Evolutionary conservation across 2,329 filamentous ascomycete species (phyloP).

Genomic region (Neofusicoccum laricinum): DNA sequence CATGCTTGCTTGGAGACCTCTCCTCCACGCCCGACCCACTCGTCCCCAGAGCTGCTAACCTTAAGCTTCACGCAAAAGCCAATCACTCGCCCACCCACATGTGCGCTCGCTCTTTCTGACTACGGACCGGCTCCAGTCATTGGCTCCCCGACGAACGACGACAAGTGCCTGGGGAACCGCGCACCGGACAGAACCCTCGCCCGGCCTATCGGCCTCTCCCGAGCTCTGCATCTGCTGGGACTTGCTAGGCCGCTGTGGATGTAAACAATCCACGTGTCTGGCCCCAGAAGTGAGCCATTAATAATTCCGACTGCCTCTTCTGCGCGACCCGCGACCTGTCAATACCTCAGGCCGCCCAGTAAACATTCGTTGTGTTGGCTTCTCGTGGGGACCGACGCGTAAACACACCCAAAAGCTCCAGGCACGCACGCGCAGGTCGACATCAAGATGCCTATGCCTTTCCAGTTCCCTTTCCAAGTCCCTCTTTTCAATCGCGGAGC

Average conservation of each 20-base stretch:
- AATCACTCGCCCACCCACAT: not conserved
- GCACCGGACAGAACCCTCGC: slow-evolving; percentile 24
- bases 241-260: slow-evolving; percentile 19
- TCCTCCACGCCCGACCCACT: slow-evolving; percentile 1
- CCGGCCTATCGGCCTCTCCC: slow-evolving; percentile 19
- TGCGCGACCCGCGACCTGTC: not conserved
- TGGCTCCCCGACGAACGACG: not conserved
- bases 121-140: slow-evolving; percentile 8
- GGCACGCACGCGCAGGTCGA: not conserved
- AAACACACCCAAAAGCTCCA: not conserved
- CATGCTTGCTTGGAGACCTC: slow-evolving; percentile 7
- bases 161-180: not conserved
- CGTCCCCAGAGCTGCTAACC: not conserved
- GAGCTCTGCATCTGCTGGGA: slow-evolving; percentile 25
- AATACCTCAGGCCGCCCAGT: not conserved
- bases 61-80: not conserved
- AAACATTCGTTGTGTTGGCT: not conserved
- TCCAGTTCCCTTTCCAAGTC: not conserved
- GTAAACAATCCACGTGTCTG: slow-evolving; percentile 25
- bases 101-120: not conserved
- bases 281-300: slow-evolving; percentile 4
- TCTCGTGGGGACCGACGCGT: slow-evolving; percentile 13
- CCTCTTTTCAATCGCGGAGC: not conserved
- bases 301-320: slow-evolving; percentile 1
- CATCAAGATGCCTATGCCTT: slow-evolving; percentile 1